Base-by-base conservation (phyloP, 805 yeast genomes). In the Lipomyces japonicus region DNA sequence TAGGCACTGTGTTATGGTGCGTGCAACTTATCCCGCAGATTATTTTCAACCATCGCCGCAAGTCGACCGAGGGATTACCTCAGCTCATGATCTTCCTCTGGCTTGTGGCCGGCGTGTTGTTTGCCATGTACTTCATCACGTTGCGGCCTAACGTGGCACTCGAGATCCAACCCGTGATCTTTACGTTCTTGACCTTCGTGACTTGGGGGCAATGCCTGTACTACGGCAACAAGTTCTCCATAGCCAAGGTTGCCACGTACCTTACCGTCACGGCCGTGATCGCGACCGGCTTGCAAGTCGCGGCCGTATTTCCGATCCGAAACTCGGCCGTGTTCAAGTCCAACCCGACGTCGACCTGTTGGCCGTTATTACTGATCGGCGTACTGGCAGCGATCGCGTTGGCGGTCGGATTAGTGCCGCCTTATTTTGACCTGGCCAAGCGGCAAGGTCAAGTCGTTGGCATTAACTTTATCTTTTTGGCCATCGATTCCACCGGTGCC, bases 1-100 rank as follows among this genome's bases (percentile, higher is more conserved):
- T 86, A 1, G 97, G 96, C 4, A 91, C 97, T 0, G 80, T 90
- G 1, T 75, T 86, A 50, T 91, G 97, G 97, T 90, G 97, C 66
- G 71, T 90, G 57, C 97, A 91, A 68, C 71, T 91, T 57, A 74
- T 89, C 1, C 97, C 97, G 1, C 97, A 86, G 63, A 82, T 90
- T 40, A 72, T 80, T 50, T 74, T 80, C 64, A 90, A 91, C 64
- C 89, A 77, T 70, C 73, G 74, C 50, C 76, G 77, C 6, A 88
- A 91, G 61, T 80, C 88, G 63, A 85, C 95, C 51, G 84, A 81
- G 24, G 97, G 97, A 0, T 69, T 90, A 7, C 96, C 95, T 1
- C 89, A 90, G 3, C n/a, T 77, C 31, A 89, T 91, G 96, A 76
- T 87, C 79, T 77, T 87, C 50, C 67, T 88, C 22, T 90, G 97